phyloP scores from a whole-genome alignment of 495 filamentous ascomycete genomes.

The Tuber brumale region DNA sequence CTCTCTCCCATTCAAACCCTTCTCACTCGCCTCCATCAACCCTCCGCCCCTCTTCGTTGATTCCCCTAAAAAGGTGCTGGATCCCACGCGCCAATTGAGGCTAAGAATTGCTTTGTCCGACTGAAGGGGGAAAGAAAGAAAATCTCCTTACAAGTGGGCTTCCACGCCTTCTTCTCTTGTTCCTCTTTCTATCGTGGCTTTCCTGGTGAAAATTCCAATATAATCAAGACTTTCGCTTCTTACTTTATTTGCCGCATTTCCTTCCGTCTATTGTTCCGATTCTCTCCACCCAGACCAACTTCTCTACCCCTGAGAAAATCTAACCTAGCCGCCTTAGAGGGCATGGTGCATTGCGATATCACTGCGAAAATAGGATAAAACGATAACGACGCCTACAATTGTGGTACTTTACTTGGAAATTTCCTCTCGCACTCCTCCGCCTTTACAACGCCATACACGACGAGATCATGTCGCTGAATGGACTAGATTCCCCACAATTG shows the following conservation, averaged over 20 bases:
- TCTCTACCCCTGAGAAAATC: slow-evolving; percentile 37
- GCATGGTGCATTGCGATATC: not conserved
- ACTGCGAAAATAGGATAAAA: not conserved
- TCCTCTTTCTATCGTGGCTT: slow-evolving; percentile 24
- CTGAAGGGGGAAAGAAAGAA: slow-evolving; percentile 24
- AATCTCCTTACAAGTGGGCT: slow-evolving; percentile 28
- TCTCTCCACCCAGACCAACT: slow-evolving; percentile 15
- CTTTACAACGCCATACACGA: slow-evolving; percentile 11
- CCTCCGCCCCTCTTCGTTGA: not conserved
- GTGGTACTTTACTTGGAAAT: slow-evolving; percentile 13
- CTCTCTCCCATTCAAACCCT: slow-evolving; percentile 25
- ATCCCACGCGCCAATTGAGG: slow-evolving; percentile 21
- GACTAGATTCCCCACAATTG: slow-evolving; percentile 74
- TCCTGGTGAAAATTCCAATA: slow-evolving; percentile 33
- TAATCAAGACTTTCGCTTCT: slow-evolving; percentile 24
- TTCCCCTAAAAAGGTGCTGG: slow-evolving; percentile 28
- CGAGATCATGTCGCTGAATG: slow-evolving; percentile 85
- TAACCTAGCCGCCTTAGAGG: not conserved
- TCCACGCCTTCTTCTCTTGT: slow-evolving; percentile 24
- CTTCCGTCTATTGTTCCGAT: slow-evolving; percentile 5
- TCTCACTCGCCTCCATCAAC: not conserved
- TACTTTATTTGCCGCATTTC: slow-evolving; percentile 11
- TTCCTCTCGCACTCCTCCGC: slow-evolving; percentile 21
- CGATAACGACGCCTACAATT: slow-evolving; percentile 25
- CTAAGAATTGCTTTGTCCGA: slow-evolving; percentile 11